A percentile compares a stretch with the other conserved stretches of the same genome.
These are phyloP conservation scores for Cercis canadensis DNA, from an alignment of 306 rosid genomes.

Conservation along the genomic window DNA sequence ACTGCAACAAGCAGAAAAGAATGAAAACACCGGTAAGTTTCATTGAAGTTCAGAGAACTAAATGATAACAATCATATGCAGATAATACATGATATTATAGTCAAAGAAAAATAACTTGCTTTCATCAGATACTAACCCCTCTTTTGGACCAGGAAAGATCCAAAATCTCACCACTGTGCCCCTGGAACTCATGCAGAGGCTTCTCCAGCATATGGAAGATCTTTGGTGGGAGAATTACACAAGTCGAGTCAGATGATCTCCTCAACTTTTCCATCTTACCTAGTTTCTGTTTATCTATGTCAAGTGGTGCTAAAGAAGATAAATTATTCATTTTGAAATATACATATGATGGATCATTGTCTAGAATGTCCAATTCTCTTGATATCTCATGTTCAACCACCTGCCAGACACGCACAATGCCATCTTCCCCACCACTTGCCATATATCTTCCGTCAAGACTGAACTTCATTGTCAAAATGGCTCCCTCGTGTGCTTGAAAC, in stretches of 20 bases:
- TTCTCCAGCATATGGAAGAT: slow-evolving; percentile 62
- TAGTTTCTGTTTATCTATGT: slow-evolving; percentile 53
- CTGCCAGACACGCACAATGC: slow-evolving; percentile 79
- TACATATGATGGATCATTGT: slow-evolving; percentile 62
- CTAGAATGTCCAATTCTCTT: slow-evolving; percentile 48
- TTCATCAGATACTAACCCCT: slow-evolving; percentile 63
- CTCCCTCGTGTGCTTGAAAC: slow-evolving; percentile 75
- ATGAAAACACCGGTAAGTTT: slow-evolving; percentile 23
- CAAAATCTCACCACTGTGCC: slow-evolving; percentile 72
- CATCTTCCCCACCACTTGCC: slow-evolving; percentile 90
- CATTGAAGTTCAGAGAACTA: slow-evolving; percentile 20
- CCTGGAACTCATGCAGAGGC: slow-evolving; percentile 79
- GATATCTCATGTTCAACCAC: slow-evolving; percentile 68
- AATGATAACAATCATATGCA: background rate
- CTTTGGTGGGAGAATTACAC: slow-evolving; percentile 79
- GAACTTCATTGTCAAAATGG: slow-evolving; percentile 83
- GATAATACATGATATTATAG: slow-evolving; percentile 13
- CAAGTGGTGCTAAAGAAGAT: slow-evolving; percentile 54
- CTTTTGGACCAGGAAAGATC: slow-evolving; percentile 89
- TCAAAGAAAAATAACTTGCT: slow-evolving; percentile 24
- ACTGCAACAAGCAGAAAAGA: slow-evolving; percentile 50
- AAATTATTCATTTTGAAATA: slow-evolving; percentile 69
- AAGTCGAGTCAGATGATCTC: slow-evolving; percentile 66
- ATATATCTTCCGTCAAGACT: slow-evolving; percentile 79
- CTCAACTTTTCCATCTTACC: slow-evolving; percentile 48